Percentiles rank a stretch among this genome's conserved stretches.
Conservation (phyloP, 2,329 filamentous ascomycete species). For the Cercospora brassicicola region DNA sequence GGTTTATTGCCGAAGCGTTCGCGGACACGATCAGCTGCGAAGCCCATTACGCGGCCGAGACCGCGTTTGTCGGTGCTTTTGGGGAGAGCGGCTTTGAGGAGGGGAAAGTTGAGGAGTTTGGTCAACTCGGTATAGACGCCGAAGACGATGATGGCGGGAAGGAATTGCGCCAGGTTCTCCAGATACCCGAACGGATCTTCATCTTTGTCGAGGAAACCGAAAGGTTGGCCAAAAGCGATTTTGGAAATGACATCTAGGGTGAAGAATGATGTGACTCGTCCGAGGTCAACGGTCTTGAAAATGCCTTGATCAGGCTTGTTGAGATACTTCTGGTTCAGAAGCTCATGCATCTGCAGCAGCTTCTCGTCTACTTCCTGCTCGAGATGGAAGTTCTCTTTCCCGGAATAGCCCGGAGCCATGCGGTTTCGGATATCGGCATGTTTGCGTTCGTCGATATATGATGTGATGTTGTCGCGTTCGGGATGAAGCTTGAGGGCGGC, state of each 20-base stretch:
- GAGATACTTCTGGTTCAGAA: constrained; percentile 40
- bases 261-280: constrained; percentile 42
- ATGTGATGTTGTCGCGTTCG: constrained; percentile 44
- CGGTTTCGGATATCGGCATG: constrained; percentile 42
- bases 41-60: constrained; percentile 43
- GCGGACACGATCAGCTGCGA: constrained; percentile 50
- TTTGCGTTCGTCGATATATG: constrained; percentile 41
- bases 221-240: constrained; percentile 47
- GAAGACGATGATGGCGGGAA: constrained; percentile 50
- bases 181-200: constrained; percentile 54
- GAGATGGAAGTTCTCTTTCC: constrained; percentile 43
- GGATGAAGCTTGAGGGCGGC: constrained; percentile 42
- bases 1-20: constrained; percentile 49
- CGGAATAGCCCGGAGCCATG: constrained; percentile 44
- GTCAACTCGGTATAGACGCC: constrained; percentile 47
- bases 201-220: constrained; percentile 53
- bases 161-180: constrained; percentile 44
- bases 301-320: constrained; percentile 34
- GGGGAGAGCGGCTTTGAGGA: constrained; percentile 47
- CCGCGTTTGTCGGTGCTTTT: constrained; percentile 50
- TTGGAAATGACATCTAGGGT: constrained; percentile 46
- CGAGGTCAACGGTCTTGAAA: constrained; percentile 41
- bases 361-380: constrained; percentile 43
- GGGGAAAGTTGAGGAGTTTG: constrained; percentile 44
- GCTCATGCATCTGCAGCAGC: constrained; percentile 38